phyloP scores from a whole-genome alignment of 2,329 filamentous ascomycete genomes.

The Ophiostoma ulmi region DNA sequence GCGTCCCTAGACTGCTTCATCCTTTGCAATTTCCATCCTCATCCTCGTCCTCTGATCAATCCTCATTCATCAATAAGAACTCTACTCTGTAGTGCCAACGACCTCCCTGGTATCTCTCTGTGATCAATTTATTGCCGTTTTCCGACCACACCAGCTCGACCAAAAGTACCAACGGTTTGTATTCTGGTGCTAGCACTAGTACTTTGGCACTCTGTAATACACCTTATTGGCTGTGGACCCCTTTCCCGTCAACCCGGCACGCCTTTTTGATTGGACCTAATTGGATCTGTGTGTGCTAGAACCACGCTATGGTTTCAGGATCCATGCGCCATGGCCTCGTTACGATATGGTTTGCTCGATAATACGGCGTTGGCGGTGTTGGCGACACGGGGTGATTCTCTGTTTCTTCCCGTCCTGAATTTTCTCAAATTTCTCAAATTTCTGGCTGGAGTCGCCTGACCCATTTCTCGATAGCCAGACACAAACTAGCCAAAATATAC shows the following conservation, averaged over 20 bases:
- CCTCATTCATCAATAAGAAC: not conserved
- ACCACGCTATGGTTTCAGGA: constrained; percentile 24
- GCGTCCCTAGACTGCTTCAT: not conserved
- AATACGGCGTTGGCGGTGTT: no score
- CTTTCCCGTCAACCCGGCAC: constrained; percentile 15
- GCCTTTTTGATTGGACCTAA: constrained; percentile 21
- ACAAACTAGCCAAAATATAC: not conserved
- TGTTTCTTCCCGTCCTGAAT: not conserved
- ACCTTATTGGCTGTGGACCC: constrained; percentile 15
- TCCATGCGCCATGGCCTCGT: constrained; percentile 21
- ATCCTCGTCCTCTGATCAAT: not conserved
- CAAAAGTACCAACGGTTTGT: not conserved
- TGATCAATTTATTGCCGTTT: not conserved
- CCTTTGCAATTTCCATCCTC: not conserved
- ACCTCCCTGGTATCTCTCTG: not conserved
- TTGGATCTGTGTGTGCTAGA: constrained; percentile 15
- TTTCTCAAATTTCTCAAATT: not conserved
- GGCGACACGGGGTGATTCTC: not conserved
- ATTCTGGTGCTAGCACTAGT: not conserved
- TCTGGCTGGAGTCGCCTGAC: not conserved
- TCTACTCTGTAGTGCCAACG: no score
- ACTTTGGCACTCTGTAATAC: not conserved
- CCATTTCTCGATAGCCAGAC: not conserved
- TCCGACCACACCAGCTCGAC: not conserved
- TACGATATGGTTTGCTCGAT: not conserved